Evolutionary conservation across 2,329 filamentous ascomycete genomes (phyloP).

Genomic region (Fusarium globosum): DNA sequence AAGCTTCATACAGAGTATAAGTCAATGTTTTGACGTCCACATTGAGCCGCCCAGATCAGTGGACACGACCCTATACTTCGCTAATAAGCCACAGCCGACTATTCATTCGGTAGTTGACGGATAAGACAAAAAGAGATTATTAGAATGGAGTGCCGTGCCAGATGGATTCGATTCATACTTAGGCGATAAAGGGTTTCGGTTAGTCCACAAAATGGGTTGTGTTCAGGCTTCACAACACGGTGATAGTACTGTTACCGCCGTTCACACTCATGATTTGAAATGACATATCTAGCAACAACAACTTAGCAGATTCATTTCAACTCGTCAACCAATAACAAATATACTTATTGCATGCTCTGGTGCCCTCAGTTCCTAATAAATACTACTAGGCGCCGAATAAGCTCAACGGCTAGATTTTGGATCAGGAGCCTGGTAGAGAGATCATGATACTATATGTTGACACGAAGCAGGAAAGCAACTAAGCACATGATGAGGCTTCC

Average conservation of each 20-base stretch:
- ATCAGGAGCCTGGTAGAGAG: not conserved
- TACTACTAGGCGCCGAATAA: not conserved
- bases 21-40: not conserved
- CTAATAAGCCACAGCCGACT: not conserved
- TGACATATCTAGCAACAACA: not conserved
- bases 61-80: not conserved
- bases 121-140: not conserved
- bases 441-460: not conserved
- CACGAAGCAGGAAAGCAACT: not conserved
- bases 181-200: not conserved
- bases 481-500: not conserved
- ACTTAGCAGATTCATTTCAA: not conserved
- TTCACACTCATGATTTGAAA: slow-evolving; percentile 3
- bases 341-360: not conserved
- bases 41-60: not conserved
- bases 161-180: not conserved
- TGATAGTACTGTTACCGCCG: not conserved
- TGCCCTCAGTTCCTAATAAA: not conserved
- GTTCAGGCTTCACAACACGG: not conserved
- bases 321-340: not conserved
- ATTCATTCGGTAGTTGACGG: not conserved
- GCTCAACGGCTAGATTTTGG: not conserved
- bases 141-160: not conserved
- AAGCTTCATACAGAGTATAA: not conserved
- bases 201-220: not conserved